Evolutionary conservation across 228 moss, liverwort and hornwort genomes (phyloP).

Genomic region (Sphagnum magellanicum): DNA sequence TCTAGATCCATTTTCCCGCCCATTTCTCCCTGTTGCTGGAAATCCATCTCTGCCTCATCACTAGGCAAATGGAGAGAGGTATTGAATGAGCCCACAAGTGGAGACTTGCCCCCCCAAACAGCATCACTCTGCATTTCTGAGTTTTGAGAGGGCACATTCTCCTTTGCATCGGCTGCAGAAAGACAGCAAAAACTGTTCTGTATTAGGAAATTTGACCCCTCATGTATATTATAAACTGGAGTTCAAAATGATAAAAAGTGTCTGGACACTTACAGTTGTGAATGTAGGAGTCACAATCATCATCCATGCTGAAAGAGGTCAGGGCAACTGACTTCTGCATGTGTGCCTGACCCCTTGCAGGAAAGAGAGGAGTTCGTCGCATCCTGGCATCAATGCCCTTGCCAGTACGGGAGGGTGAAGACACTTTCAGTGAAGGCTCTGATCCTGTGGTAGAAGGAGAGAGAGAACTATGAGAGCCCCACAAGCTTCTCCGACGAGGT

Average conservation of each 20-base stretch:
- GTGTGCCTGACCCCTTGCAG: constrained; percentile 13
- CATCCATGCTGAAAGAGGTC: constrained; percentile 10
- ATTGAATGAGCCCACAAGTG: constrained; percentile 13
- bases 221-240: constrained; percentile 7
- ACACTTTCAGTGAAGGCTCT: constrained; percentile 7
- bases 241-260: not conserved
- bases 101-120: constrained; percentile 19
- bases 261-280: constrained; percentile 15
- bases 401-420: constrained; percentile 11
- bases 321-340: not conserved
- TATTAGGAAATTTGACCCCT: constrained; percentile 7
- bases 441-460: constrained; percentile 17
- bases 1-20: constrained; percentile 8
- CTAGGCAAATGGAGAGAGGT: constrained; percentile 11
- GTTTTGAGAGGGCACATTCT: constrained; percentile 35
- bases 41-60: constrained; percentile 2
- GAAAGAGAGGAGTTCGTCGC: constrained; percentile 43
- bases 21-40: constrained; percentile 10
- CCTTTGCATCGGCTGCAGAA: constrained; percentile 42
- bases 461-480: constrained; percentile 24
- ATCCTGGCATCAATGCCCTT: constrained; percentile 22
- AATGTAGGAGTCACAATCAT: constrained; percentile 7
- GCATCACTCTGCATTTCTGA: constrained; percentile 11
- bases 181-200: constrained; percentile 9
- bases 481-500: constrained; percentile 21